A percentile compares a stretch with the other conserved stretches of the same genome.
Conservation (phyloP, 1,284 basidiomycete species). For the Ustilago loliicola region DNA sequence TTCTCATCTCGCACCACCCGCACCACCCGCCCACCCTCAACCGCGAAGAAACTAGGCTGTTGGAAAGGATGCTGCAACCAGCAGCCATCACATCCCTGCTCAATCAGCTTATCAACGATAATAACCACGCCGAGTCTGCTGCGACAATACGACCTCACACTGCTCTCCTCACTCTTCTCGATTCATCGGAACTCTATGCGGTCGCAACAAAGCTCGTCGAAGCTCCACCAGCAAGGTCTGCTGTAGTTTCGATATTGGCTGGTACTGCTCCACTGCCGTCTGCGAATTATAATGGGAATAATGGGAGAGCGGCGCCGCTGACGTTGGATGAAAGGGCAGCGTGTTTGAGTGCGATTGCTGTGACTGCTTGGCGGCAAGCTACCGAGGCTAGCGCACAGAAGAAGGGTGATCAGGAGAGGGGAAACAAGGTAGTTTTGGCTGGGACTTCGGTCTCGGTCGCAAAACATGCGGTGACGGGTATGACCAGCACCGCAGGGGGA, state of each 20-base stretch:
- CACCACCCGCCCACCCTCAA: not conserved
- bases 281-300: not conserved
- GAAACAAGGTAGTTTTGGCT: slow-evolving; percentile 17
- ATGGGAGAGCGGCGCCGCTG: slow-evolving; percentile 8
- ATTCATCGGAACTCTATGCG: slow-evolving; percentile 49
- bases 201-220: slow-evolving; percentile 31
- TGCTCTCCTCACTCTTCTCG: slow-evolving; percentile 39
- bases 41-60: not conserved
- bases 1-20: not conserved
- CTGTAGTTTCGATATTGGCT: slow-evolving; percentile 29
- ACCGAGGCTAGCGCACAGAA: slow-evolving; percentile 3
- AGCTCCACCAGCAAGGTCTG: slow-evolving; percentile 12
- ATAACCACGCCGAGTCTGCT: not conserved
- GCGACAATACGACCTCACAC: slow-evolving; percentile 31
- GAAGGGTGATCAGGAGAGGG: not conserved
- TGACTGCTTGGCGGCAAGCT: slow-evolving; percentile 39
- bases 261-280: slow-evolving; percentile 34
- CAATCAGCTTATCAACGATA: slow-evolving; percentile 34
- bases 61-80: slow-evolving; percentile 38
- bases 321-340: slow-evolving; percentile 42
- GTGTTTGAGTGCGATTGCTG: slow-evolving; percentile 43
- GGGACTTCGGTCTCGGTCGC: slow-evolving; percentile 25
- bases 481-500: slow-evolving; percentile 6
- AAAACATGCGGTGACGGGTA: slow-evolving; percentile 28
- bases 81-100: slow-evolving; percentile 40